Base-by-base conservation (phyloP, 176 grass and related monocot genomes). In the Triticum aestivum region DNA sequence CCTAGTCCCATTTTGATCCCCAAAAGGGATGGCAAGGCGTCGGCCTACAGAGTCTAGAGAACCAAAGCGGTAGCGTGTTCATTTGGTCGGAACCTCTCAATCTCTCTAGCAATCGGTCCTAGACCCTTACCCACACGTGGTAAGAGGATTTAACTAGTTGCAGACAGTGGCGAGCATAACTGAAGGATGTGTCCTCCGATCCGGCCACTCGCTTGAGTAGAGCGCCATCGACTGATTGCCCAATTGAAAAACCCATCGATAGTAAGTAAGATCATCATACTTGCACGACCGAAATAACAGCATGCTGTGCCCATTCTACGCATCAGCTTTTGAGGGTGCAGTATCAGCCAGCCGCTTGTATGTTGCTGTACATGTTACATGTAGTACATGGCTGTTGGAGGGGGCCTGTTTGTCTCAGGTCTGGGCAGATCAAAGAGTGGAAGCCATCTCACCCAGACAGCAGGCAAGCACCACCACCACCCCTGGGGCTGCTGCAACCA, bases 361-460 rank as follows among this genome's bases (percentile, higher is more conserved):
- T 39, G 39, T 3, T 73, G 21, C 24, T 41, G 37, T 38, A 42
- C 21, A 41, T 37, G 9, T 42, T 49, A 15, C 47, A 49, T 49
- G 12, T 14, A 14, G 35, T 41, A 71, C 69, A 72, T 42, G 69
- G 2, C 35, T 41, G 69, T 24, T 72, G 35, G 10, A 42, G 69
- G 69, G 69, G 69, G 13, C 47, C 37, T 14, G 39, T 45, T 71
- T 71, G 34, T 34, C 51, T 83, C 8, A n/a, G 37, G 21, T 21
- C 73, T 66, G 83, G 30, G 56, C 61, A 61, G 73, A 56, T 51
- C n/a, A 58, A 85, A 37, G 75, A 32, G 74, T 85, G 51, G 62
- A 42, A 42, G 5, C 54, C 38, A 49, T 39, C 78, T 80, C 67
- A 27, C 26, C 37, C 75, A 52, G 51, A 59, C 76, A 79, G 65